Evolutionary conservation across 306 rosid genomes (phyloP), one percentile per base, ranked within the genome.

Genomic region (Begonia peltatifolia): DNA sequence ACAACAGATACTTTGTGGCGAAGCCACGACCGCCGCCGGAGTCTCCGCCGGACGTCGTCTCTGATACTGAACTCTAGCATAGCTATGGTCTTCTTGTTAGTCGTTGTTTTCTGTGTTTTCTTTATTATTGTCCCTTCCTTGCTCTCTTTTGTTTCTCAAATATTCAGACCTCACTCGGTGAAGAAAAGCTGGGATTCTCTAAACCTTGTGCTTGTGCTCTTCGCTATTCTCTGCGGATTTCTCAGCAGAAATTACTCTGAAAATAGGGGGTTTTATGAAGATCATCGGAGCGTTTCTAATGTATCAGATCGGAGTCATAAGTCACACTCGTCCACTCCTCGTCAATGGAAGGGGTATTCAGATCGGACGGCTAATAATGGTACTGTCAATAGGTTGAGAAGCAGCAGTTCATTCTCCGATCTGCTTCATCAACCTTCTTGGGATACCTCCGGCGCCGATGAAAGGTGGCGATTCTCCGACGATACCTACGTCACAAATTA

Each of bases 201-300:
- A 62, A 83, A 82, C 53, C 15, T 85, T 0, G 62, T 83, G 4
- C 84, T 90, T 2, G 89, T 90, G 51, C 76, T 90, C 56, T 90
- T 90, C 46, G 97, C 95, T 71, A 71, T 90, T 57, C 62, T 79
- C 44, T 90, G 95, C 23, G 95, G 80, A 13, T 83, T 90, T 64
- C 87, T 90, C 16, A 66, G 82, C 69, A 65, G 75, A 50, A 80
- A 58, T 59, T 53, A 6, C 53, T 35, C 61, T 57, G 72, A 20
- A 42, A 54, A 66, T 42, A 20, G 67, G 57, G 51, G 75, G 4
- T 67, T 70, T 50, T 73, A 69, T 22, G 67, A 68, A 58, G 64
- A 63, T 68, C 52, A 7, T 20, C 23, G 23, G 63, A 42, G 57
- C 62, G 6, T 11, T 48, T 49, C 56, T 10, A 36, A 55, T 25